Base-by-base conservation (phyloP, 352 stramenopile species). In the Bremia lactucae region DNA sequence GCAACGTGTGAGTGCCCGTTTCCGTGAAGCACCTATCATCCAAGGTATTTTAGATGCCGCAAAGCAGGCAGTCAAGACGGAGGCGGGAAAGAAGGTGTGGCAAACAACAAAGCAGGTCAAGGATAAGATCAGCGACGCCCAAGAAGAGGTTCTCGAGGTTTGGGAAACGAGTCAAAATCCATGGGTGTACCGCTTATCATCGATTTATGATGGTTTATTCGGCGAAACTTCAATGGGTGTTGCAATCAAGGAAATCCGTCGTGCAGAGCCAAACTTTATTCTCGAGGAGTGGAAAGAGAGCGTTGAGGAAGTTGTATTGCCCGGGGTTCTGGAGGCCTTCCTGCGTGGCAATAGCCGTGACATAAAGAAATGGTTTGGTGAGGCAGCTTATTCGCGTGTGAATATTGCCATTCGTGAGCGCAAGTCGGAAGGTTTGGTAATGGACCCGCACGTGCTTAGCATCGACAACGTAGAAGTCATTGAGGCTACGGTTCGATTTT, bases 121-220 rank as follows among this genome's bases (percentile, higher is more conserved):
- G 34, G 63, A 89, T 49, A 92, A 90, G 55, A 59, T 90, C 25
- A 75, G 69, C 29, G 82, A 94, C 37, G 75, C 72, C 18, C 71
- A 71, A 15, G 74, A 91, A 63, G 83, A 95, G 29, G 82, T 83
- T 1, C 63, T 83, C 7, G 95, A 98, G 69, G 87, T 95, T 45
- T 98, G 95, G 94, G 95, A 99, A 60, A 99, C 95, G 31, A 97
- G 86, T 59, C 96, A 99, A 68, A 98, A 98, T 78, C 96, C 96
- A 42, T 93, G 81, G 82, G 87, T 99, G 3, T 98, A 99, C 59
- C 87, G 94, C 41, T 60, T 97, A 36, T 98, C 92, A 14, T 97
- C 87, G 6, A 94, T 98, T n/a, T 98, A 97, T 55, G 96, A 99
- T 41, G 96, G 92, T 18, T 63, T 99, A 35, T 98, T 97, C 15